Base-by-base conservation (phyloP, 768 basidiomycete species). In the Amanita molliuscula region DNA sequence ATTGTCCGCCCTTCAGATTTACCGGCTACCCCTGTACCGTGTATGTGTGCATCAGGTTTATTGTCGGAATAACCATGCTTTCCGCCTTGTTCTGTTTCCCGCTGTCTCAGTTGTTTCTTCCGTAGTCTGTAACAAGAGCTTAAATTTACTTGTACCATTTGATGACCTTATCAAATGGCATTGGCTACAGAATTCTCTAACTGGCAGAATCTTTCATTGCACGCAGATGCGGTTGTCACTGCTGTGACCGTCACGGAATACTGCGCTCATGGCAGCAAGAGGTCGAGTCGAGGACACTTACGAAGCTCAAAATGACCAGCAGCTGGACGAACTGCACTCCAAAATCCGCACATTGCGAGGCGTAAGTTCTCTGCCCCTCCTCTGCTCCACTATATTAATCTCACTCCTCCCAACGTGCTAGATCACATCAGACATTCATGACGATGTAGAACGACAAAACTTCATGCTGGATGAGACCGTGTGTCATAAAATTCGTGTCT, bases 351-450 rank as follows among this genome's bases (percentile, higher is more conserved):
- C 84, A 15, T 62, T 92, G 42, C 80, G 88, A 53, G 84, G 84
- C n/a, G 89, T 91, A 61, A 56, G 78, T 42, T 16, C 11, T 46
- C 33, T 35, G n/a, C 26, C 54, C 15, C 18, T 42, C 25, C 0
- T 13, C 34, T 35, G 3, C 15, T 23, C 25, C 16, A 16, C 33
- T 10, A 28, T 1, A 3, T 25, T 21, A 13, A 44, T 18, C 8
- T 8, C 47, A 33, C 31, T 48, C 38, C 6, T n/a, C 34, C 29
- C 49, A 36, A 15, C 54, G 44, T 34, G 16, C 41, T 33, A 92
- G 88, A 75, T 93, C n/a, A 92, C 89, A 10, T 85, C 79, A 2
- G 89, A 93, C 67, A 90, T 93, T 34, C 74, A 93, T 61, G 77
- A 80, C 53, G 90, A 92, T 58, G 83, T 83, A 1, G 89, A 93